Evolutionary conservation across 345 rosid species (phyloP).

Genomic region (Jatropha curcas): DNA sequence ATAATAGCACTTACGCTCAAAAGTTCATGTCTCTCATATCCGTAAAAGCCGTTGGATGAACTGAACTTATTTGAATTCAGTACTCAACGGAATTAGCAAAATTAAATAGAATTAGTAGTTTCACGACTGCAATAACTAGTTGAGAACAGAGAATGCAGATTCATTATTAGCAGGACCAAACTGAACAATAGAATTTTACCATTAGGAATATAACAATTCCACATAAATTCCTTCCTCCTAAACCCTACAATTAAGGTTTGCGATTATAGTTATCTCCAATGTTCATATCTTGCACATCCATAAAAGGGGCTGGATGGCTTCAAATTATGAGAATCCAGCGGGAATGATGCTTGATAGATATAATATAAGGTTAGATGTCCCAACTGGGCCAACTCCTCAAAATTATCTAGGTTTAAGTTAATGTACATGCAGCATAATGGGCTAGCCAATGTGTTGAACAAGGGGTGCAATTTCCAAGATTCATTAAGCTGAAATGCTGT

Average conservation of each 20-base stretch:
- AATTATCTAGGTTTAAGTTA: neutral
- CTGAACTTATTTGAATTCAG: neutral
- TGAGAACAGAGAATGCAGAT: neutral
- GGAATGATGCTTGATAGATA: no score
- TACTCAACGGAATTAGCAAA: neutral
- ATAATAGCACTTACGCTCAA: neutral
- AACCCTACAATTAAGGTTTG: no score
- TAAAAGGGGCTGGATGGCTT: neutral
- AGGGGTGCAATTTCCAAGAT: neutral
- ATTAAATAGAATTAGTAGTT: no score
- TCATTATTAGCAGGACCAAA: neutral
- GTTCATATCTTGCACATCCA: neutral
- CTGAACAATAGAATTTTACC: neutral
- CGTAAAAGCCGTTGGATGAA: neutral
- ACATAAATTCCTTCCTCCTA: no score
- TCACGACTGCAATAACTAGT: neutral
- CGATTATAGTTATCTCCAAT: no score
- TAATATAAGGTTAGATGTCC: neutral
- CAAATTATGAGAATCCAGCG: no score
- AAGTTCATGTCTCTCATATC: neutral
- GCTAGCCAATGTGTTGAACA: neutral
- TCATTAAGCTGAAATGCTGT: neutral
- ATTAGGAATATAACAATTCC: neutral
- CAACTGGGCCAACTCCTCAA: neutral
- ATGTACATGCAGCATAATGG: neutral